Base-by-base conservation (phyloP, 2,329 filamentous ascomycete species). In the Fusarium tjaetaba region DNA sequence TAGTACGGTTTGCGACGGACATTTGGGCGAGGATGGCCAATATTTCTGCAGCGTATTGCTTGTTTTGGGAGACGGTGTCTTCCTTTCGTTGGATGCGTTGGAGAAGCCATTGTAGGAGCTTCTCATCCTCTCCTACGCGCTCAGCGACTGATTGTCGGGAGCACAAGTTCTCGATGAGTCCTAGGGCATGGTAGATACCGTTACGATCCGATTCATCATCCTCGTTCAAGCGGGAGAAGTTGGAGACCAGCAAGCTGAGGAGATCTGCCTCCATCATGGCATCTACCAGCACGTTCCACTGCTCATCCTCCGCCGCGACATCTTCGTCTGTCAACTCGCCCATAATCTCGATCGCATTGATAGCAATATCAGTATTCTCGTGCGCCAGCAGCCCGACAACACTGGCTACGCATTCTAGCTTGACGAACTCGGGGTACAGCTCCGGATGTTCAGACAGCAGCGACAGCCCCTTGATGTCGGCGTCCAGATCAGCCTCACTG, bases 321-420 rank as follows among this genome's bases (percentile, higher is more conserved):
- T 98, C 96, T 80, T 99, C 95, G 77, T 98, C 96, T 20, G 94
- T 97, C 75, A 98, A 85, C 84, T 99, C 96, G 63, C 90, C 92
- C 57, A 99, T 90, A 52, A 98, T 93, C 84, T 98, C 93, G 56
- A 97, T 91, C 1, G 93, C 94, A 72, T 93, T 94, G 77, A 98
- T 97, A 16, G 96, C 95, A 73, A 99, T 97, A 79, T 99, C 96
- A 1, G 95, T 96, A 81, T 99, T 99, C 78, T 99, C 96, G 81
- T 99, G 96, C 22, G 96, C 92, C 55, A 99, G 85, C 59, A 99
- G 83, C 4, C 92, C 90, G 4, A 97, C 94, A 57, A 99, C 83
- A 61, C 92, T 95, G 9, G 84, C 89, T 2, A 91, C 90, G 67
- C 91, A 93, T 26, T 93, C 93, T 58, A 95, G 86, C 74, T 90